Conservation (phyloP, 2,329 filamentous ascomycete genomes). For the Septoria petroselini region DNA sequence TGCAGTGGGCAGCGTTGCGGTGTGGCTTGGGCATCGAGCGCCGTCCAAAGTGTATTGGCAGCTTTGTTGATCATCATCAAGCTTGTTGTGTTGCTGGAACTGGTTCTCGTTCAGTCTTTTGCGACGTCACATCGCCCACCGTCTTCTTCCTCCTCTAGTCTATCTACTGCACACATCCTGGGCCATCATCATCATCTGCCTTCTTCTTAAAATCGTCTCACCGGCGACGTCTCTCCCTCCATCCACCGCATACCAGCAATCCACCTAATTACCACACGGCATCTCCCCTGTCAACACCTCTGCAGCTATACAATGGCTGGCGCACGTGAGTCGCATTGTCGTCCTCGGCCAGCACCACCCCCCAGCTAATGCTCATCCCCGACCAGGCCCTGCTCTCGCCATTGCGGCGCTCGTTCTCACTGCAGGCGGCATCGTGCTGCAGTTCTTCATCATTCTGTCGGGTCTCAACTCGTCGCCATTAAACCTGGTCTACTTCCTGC, state of each 20-base stretch:
- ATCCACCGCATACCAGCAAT: background rate
- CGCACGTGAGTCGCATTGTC: slow-evolving; percentile 21
- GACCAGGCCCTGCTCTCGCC: slow-evolving; percentile 57
- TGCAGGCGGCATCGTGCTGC: slow-evolving; percentile 59
- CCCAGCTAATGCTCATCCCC: background rate
- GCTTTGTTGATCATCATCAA: too few species aligned
- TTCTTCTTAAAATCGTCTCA: too few species aligned
- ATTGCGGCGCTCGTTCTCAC: slow-evolving; percentile 60
- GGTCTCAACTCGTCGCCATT: slow-evolving; percentile 59
- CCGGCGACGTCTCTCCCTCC: background rate
- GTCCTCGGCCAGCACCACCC: background rate
- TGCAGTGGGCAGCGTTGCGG: too few species aligned
- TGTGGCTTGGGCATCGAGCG: too few species aligned
- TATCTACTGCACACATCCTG: background rate
- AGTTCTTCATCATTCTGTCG: slow-evolving; percentile 64
- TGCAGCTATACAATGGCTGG: slow-evolving; percentile 20
- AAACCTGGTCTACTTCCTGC: slow-evolving; percentile 79
- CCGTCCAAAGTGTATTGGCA: too few species aligned
- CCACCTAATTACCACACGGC: background rate
- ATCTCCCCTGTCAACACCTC: slow-evolving; percentile 10
- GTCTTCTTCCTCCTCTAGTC: slow-evolving; percentile 2
- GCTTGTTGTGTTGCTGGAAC: too few species aligned
- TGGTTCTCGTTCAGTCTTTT: too few species aligned
- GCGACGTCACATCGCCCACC: slow-evolving; percentile 4
- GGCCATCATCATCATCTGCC: background rate